phyloP scores from a whole-genome alignment of 164 flowering plant genomes.

The Santalum album region DNA sequence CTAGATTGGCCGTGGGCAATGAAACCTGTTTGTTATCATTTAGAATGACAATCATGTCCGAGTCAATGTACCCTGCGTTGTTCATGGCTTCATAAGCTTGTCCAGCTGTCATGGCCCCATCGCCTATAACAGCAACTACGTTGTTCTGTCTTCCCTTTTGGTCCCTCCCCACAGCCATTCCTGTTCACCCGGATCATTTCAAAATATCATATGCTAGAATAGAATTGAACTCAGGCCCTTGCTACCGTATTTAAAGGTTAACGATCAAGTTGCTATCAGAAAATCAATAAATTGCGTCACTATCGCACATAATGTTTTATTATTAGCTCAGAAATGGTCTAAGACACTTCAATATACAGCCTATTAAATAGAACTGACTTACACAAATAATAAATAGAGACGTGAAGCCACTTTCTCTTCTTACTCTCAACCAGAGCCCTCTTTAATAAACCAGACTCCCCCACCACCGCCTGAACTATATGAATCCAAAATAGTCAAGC shows the following conservation, averaged over 20 bases:
- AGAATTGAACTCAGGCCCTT: neutral
- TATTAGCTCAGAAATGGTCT: no score
- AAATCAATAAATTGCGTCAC: no score
- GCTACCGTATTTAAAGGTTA: neutral
- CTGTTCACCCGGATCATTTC: slow-evolving; percentile 29
- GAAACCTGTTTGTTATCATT: slow-evolving; percentile 98
- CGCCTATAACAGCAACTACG: slow-evolving; percentile 91
- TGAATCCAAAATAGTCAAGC: no score
- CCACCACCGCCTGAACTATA: no score
- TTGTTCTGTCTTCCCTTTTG: slow-evolving; percentile 70
- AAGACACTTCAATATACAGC: no score
- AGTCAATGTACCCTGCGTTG: slow-evolving; percentile 94
- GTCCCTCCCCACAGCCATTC: slow-evolving; percentile 98
- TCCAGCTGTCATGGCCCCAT: slow-evolving; percentile 99
- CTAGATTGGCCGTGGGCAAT: slow-evolving; percentile 84
- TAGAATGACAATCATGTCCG: slow-evolving; percentile 93
- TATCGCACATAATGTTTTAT: no score
- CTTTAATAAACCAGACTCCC: no score
- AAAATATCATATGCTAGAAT: neutral
- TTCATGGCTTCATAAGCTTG: slow-evolving; percentile 99
- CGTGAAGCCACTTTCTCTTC: no score
- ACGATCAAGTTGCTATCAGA: neutral
- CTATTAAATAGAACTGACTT: no score
- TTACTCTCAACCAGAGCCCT: no score
- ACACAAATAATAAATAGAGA: no score